Base-by-base conservation (phyloP, 371 early-diverging fungal species). In the Rhizomucor miehei region DNA sequence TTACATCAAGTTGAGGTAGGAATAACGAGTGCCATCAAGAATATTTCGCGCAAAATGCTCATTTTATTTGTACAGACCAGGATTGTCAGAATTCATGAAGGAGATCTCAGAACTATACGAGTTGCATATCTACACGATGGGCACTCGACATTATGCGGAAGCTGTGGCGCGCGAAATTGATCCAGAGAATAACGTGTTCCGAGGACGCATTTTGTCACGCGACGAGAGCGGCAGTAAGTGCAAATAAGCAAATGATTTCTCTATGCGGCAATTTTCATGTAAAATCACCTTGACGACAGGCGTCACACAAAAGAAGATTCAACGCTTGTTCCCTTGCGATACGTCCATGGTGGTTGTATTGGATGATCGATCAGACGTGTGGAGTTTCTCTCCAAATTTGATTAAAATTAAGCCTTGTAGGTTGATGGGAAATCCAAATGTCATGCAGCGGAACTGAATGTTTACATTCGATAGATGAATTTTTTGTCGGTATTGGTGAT, bases 71-170 rank as follows among this genome's bases (percentile, higher is more conserved):
- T 37, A 34, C 65, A 82, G 85, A 60, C 97, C 98, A 1, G 84
- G 87, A 10, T 79, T 98, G 12, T 68, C 75, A 9, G 77, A 87
- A 40, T 98, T 99, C 63, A 70, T 99, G 29, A 66, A 81, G 45
- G 62, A 75, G 43, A 65, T 94, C 1, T 71, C 82, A 11, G 56
- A 80, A 51, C 63, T 86, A 6, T 98, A 88, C 68, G 99, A 99
- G 66, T 75, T 99, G 52, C 99, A 99, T 70, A 93, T 99, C 51
- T 99, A 99, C 68, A 99, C 99, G 3, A 97, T 99, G 98, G 99
- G 99, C 13, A 93, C 94, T 3, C 81, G 96, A 16, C 79, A 82
- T 48, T 99, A 99, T 75, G 99, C 99, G 24, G 76, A 88, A 25
- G 88, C 89, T 3, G 93, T 99, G 4, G 91, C 92, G 0, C 76